Conservation (phyloP, 2,329 filamentous ascomycete species). For the Ilyonectria mors-panacis region DNA sequence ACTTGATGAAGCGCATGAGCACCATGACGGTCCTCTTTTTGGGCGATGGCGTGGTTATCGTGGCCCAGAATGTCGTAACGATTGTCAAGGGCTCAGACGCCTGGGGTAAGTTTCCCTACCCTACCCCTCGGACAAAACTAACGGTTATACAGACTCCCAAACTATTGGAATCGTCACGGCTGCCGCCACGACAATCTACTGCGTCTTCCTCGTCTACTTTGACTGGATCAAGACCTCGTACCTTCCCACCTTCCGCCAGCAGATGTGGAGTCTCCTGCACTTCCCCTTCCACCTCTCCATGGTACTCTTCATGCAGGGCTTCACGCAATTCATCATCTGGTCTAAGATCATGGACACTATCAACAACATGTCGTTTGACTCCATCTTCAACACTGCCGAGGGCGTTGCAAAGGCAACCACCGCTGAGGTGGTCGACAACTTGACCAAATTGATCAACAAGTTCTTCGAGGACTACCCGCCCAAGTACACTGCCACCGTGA, state of each 20-base stretch:
- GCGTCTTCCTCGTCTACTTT: slow-evolving; percentile 65
- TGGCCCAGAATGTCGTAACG: slow-evolving; percentile 66
- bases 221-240: slow-evolving; percentile 77
- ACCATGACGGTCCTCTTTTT: slow-evolving; percentile 77
- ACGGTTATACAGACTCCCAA: slow-evolving; percentile 47
- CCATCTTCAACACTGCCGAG: slow-evolving; percentile 29
- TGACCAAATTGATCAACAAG: slow-evolving; percentile 33
- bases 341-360: slow-evolving; percentile 56
- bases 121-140: neutral
- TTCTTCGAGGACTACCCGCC: slow-evolving; percentile 50
- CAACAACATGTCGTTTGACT: slow-evolving; percentile 34
- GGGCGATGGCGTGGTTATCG: slow-evolving; percentile 75
- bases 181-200: slow-evolving; percentile 59
- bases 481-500: slow-evolving; percentile 38
- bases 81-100: slow-evolving; percentile 59
- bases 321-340: slow-evolving; percentile 69
- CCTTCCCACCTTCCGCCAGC: slow-evolving; percentile 70
- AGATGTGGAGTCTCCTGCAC: slow-evolving; percentile 71
- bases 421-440: slow-evolving; percentile 28
- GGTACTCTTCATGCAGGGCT: slow-evolving; percentile 74
- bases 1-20: slow-evolving; percentile 75
- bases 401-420: slow-evolving; percentile 40
- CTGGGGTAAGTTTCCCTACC: slow-evolving; percentile 53
- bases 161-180: slow-evolving; percentile 60
- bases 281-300: slow-evolving; percentile 76